A percentile compares a stretch with the other conserved stretches of the same genome.
phyloP scores from a whole-genome alignment of 805 yeast species.

The Komagataella mondaviorum region DNA sequence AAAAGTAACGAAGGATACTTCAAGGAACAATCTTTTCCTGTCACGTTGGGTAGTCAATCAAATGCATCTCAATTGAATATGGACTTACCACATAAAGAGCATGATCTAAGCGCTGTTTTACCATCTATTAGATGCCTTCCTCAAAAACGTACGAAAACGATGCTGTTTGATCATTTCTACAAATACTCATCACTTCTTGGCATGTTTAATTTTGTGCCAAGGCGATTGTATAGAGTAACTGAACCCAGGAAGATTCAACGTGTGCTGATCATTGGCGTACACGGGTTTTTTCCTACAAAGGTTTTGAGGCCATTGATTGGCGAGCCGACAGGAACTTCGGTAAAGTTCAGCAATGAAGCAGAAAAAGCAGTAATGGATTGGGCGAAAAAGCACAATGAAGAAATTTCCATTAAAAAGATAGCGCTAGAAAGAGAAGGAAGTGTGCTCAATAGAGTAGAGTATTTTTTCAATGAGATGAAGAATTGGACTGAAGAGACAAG shows the following conservation, averaged over 20 bases:
- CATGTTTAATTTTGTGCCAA: background rate
- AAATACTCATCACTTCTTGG: background rate
- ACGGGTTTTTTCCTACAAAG: conserved; percentile 88
- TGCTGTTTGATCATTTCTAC: background rate
- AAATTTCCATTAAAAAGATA: conserved; percentile 64
- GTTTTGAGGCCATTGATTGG: conserved; percentile 82
- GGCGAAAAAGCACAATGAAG: conserved; percentile 32
- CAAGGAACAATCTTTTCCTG: background rate
- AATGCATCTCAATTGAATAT: background rate
- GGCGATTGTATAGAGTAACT: conserved; percentile 3
- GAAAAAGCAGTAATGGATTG: conserved; percentile 64
- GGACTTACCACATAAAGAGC: background rate
- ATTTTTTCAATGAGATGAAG: conserved; percentile 56
- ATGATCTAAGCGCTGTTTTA: background rate
- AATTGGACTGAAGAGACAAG: conserved; percentile 38
- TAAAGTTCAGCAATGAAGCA: conserved; percentile 82
- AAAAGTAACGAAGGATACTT: background rate
- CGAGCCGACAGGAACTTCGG: conserved; percentile 92
- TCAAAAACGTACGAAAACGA: conserved; percentile 3
- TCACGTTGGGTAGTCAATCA: background rate
- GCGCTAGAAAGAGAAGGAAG: conserved; percentile 93
- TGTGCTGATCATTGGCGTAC: conserved; percentile 82
- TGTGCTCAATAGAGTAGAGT: conserved; percentile 73
- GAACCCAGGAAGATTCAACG: conserved; percentile 24
- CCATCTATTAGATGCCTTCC: conserved; percentile 10